Conservation (phyloP, 345 rosid genomes). For the Nasturtium officinale region DNA sequence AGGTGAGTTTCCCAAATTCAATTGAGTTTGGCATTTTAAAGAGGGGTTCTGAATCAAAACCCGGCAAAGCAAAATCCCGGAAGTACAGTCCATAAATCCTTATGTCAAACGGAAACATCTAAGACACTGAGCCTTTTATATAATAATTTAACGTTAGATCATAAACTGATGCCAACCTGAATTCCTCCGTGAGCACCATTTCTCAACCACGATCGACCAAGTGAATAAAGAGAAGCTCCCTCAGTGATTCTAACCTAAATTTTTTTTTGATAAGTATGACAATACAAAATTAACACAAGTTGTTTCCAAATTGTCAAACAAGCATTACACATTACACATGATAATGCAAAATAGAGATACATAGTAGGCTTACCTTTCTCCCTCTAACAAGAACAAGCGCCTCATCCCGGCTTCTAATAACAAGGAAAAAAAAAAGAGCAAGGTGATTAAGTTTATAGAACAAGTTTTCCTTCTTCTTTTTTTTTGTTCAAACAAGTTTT, state of each 20-base stretch:
- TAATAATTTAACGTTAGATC: constrained; percentile 6
- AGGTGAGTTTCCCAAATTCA: not conserved
- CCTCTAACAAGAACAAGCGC: constrained; percentile 54
- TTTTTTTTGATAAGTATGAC: constrained; percentile 24
- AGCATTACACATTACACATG: not conserved
- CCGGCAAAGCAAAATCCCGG: constrained; percentile 8
- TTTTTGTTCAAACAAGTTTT: too few relatives aligned
- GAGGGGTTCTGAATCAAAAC: constrained; percentile 3
- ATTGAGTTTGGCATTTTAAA: not conserved
- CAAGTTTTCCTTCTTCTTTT: not conserved
- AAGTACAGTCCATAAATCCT: constrained; percentile 11
- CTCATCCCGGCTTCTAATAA: constrained; percentile 57
- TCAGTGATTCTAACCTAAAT: constrained; percentile 69
- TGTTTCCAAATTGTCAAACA: constrained; percentile 14
- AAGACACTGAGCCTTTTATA: constrained; percentile 16
- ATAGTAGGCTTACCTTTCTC: constrained; percentile 59
- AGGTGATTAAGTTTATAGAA: constrained; percentile 21
- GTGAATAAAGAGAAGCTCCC: constrained; percentile 77
- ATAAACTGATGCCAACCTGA: constrained; percentile 54
- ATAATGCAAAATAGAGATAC: constrained; percentile 5
- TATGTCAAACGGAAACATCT: constrained; percentile 2
- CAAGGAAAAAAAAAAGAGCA: constrained; percentile 36
- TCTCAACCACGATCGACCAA: constrained; percentile 92
- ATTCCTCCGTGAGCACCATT: constrained; percentile 70
- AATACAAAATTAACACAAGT: not conserved